Percentiles rank a stretch among this genome's conserved stretches.
Conservation (phyloP, 1,284 basidiomycete species). For the Fomitopsis palustris region DNA sequence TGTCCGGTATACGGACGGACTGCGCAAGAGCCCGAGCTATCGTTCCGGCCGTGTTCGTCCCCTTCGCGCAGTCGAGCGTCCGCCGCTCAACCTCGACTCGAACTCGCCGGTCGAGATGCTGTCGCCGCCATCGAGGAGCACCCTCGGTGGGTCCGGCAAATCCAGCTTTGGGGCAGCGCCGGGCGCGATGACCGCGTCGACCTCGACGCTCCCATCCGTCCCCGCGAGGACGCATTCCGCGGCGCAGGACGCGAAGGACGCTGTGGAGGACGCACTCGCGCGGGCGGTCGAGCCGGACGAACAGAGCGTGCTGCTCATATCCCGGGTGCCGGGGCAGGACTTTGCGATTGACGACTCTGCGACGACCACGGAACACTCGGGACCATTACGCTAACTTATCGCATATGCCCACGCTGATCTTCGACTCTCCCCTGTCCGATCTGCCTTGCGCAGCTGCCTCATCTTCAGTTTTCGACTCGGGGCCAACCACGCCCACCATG, state of each 20-base stretch:
- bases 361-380: neutral
- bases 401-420: no score
- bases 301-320: conserved; percentile 9
- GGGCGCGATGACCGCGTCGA: conserved; percentile 3
- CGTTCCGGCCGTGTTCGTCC: conserved; percentile 2
- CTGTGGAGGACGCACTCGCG: neutral
- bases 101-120: neutral
- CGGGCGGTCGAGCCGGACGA: conserved; percentile 2
- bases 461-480: no score
- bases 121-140: neutral
- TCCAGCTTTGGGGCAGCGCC: conserved; percentile 3
- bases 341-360: neutral
- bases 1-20: conserved; percentile 13
- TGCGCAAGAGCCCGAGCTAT: conserved; percentile 17
- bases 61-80: neutral
- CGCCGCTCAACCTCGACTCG: neutral
- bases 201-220: conserved; percentile 8
- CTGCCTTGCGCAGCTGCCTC: no score
- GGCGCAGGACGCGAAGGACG: neutral
- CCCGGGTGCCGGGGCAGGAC: conserved; percentile 6
- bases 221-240: neutral
- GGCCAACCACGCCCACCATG: no score
- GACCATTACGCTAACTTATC: neutral
- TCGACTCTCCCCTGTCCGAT: no score
- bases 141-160: neutral